phyloP scores from a whole-genome alignment of 2,329 filamentous ascomycete species.

The Akanthomyces lecanii region DNA sequence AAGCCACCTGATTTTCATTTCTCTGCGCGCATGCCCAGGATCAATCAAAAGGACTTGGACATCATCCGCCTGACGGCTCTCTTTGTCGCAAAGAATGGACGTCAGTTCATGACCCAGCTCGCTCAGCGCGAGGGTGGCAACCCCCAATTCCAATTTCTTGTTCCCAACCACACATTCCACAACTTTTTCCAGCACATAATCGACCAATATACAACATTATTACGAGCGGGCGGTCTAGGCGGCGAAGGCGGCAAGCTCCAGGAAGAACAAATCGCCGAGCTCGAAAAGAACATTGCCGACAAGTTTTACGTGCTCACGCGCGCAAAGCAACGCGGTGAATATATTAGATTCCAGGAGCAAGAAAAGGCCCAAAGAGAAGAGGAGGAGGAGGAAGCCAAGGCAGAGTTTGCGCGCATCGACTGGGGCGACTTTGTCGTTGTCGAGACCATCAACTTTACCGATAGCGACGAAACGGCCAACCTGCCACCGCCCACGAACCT shows the following conservation, averaged over 20 bases:
- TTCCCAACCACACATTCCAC: slow-evolving; percentile 92
- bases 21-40: slow-evolving; percentile 94
- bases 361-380: slow-evolving; percentile 89
- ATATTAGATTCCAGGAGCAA: slow-evolving; percentile 75
- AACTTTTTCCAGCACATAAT: slow-evolving; percentile 91
- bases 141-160: slow-evolving; percentile 92
- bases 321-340: slow-evolving; percentile 82
- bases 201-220: slow-evolving; percentile 83
- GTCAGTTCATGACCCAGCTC: slow-evolving; percentile 84
- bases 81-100: slow-evolving; percentile 89
- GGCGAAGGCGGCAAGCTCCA: slow-evolving; percentile 65
- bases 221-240: slow-evolving; percentile 64
- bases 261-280: slow-evolving; percentile 65
- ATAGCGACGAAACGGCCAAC: slow-evolving; percentile 78
- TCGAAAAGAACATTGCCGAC: slow-evolving; percentile 72
- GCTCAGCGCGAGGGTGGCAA: slow-evolving; percentile 86
- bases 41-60: slow-evolving; percentile 87
- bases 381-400: slow-evolving; percentile 74
- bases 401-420: slow-evolving; percentile 79
- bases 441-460: slow-evolving; percentile 89
- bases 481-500: slow-evolving; percentile 86
- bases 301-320: slow-evolving; percentile 75
- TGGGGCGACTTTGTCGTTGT: slow-evolving; percentile 98
- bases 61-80: slow-evolving; percentile 74
- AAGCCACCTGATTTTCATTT: slow-evolving; percentile 87